These are phyloP conservation scores for Pseudopyrenochaeta lycopersici DNA, from an alignment of 2,329 filamentous ascomycete genomes.

Conservation along the genomic window DNA sequence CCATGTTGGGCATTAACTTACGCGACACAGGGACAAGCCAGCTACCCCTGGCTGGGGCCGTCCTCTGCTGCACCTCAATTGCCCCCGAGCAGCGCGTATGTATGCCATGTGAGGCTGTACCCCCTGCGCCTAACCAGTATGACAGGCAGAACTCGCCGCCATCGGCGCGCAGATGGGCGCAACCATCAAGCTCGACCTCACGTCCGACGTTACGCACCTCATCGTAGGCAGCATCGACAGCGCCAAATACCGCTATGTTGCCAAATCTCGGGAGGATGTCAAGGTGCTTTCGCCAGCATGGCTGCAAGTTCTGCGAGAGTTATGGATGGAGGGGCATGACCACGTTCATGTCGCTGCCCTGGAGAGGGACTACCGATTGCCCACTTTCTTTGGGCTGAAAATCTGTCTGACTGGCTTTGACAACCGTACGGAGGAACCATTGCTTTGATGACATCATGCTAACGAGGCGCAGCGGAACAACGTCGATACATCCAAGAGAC, in stretches of 20 bases:
- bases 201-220: conserved; percentile 94
- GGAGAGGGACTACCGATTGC: conserved; percentile 72
- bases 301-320: conserved; percentile 79
- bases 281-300: conserved; percentile 82
- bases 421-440: conserved; percentile 59
- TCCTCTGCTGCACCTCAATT: conserved; percentile 89
- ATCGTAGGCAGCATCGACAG: conserved; percentile 90
- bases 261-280: conserved; percentile 86
- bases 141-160: conserved; percentile 64
- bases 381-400: conserved; percentile 68
- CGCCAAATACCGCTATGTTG: conserved; percentile 94
- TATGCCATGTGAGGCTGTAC: too few relatives aligned
- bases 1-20: conserved; percentile 10
- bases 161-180: conserved; percentile 85
- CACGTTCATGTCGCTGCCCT: conserved; percentile 76
- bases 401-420: conserved; percentile 77
- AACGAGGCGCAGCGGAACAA: conserved; percentile 63
- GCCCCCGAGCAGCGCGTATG: conserved; percentile 78
- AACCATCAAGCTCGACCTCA: conserved; percentile 86
- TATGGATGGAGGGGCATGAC: conserved; percentile 82
- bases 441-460: conserved; percentile 17
- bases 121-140: conserved; percentile 9
- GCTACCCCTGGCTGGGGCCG: conserved; percentile 64
- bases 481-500: conserved; percentile 75
- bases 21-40: conserved; percentile 39